phyloP scores from a whole-genome alignment of 2,329 filamentous ascomycete genomes.

The Kalmusia sp. region DNA sequence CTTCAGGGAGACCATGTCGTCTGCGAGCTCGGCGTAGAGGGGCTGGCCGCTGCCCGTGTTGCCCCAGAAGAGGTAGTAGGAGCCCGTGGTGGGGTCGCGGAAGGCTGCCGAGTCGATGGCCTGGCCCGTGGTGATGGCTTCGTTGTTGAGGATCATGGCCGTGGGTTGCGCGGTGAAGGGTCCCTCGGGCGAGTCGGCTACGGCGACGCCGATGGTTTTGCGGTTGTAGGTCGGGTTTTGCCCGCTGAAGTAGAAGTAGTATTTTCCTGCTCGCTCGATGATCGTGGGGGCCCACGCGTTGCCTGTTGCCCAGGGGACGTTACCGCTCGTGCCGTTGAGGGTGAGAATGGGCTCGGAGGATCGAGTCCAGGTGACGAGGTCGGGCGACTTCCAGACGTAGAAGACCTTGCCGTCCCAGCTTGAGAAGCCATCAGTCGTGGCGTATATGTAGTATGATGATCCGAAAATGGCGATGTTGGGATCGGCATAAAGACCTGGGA shows the following conservation, averaged over 20 bases:
- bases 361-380: conserved; percentile 35
- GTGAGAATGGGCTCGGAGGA: conserved; percentile 30
- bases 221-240: conserved; percentile 32
- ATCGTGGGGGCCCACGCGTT: conserved; percentile 39
- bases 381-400: conserved; percentile 34
- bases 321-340: conserved; percentile 34
- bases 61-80: conserved; percentile 39
- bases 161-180: conserved; percentile 32
- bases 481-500: conserved; percentile 33
- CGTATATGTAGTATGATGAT: conserved; percentile 34
- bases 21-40: conserved; percentile 29
- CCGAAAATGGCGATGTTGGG: conserved; percentile 37
- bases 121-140: conserved; percentile 27
- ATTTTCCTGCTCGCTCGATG: conserved; percentile 28
- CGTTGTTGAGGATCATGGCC: conserved; percentile 38
- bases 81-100: conserved; percentile 29
- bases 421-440: conserved; percentile 34
- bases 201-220: conserved; percentile 37
- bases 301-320: conserved; percentile 36
- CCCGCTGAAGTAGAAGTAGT: conserved; percentile 40
- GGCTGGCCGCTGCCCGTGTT: conserved; percentile 21
- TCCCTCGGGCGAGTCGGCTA: conserved; percentile 28
- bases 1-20: conserved; percentile 32
- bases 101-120: conserved; percentile 36
- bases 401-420: conserved; percentile 36